Percentiles rank a stretch among this genome's conserved stretches.
Evolutionary conservation across 2,329 filamentous ascomycete species (phyloP).

Genomic region (Aureobasidium leucospermi): DNA sequence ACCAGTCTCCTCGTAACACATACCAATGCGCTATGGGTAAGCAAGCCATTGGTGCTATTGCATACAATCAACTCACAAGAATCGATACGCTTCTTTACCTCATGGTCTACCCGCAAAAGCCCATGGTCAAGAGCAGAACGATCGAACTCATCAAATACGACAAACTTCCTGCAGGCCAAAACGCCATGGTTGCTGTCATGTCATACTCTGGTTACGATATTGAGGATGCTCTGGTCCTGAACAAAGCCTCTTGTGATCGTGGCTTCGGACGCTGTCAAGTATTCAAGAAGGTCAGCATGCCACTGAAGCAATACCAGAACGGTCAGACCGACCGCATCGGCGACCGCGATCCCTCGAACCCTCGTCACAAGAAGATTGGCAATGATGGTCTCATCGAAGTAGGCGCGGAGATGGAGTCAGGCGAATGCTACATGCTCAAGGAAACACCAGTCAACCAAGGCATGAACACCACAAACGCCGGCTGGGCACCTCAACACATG

Average conservation of each 20-base stretch:
- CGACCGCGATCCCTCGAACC: constrained; percentile 45
- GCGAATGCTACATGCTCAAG: constrained; percentile 88
- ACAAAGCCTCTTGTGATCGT: constrained; percentile 90
- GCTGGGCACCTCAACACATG: constrained; percentile 17
- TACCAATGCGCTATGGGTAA: constrained; percentile 99
- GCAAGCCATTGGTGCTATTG: constrained; percentile 97
- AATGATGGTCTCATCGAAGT: constrained; percentile 84
- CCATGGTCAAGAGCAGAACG: constrained; percentile 94
- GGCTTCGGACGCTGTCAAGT: constrained; percentile 96
- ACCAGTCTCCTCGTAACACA: constrained; percentile 96
- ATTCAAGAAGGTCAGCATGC: constrained; percentile 87
- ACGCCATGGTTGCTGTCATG: constrained; percentile 97
- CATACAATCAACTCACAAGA: constrained; percentile 94
- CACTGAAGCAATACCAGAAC: constrained; percentile 84
- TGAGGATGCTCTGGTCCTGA: constrained; percentile 92
- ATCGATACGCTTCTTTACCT: constrained; percentile 95
- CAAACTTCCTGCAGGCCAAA: constrained; percentile 92
- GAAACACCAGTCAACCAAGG: constrained; percentile 72
- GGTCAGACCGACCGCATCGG: constrained; percentile 57
- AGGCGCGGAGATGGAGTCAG: constrained; percentile 67
- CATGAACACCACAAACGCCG: constrained; percentile 49
- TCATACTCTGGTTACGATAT: constrained; percentile 99
- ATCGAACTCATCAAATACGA: constrained; percentile 97
- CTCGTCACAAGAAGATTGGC: constrained; percentile 63
- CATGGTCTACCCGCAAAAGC: constrained; percentile 94